Percentiles rank a stretch among this genome's conserved stretches.
Evolutionary conservation across 345 rosid genomes (phyloP).

Genomic region (Aethionema arabicum): DNA sequence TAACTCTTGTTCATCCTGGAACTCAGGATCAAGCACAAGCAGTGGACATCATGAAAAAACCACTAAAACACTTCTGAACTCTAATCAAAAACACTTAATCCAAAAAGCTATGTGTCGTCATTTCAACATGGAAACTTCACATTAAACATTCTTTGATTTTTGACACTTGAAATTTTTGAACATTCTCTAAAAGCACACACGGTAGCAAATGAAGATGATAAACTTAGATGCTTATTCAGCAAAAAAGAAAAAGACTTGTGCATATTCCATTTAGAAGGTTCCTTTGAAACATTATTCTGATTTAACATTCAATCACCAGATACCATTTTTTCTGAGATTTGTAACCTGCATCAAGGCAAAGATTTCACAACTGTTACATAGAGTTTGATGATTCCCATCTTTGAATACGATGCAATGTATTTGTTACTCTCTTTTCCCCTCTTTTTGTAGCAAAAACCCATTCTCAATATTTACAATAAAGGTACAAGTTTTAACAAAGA

Average conservation of each 20-base stretch:
- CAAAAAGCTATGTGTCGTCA: too few relatives aligned
- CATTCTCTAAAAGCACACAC: too few relatives aligned
- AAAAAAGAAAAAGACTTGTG: not conserved
- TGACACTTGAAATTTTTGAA: too few relatives aligned
- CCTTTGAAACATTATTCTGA: slow-evolving; percentile 19
- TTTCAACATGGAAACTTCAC: too few relatives aligned
- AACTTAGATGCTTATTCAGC: not conserved
- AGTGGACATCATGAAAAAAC: too few relatives aligned
- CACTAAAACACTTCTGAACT: too few relatives aligned
- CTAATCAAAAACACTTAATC: too few relatives aligned
- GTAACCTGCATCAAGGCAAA: slow-evolving; percentile 24
- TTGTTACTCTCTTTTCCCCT: not conserved
- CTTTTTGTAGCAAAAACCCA: not conserved
- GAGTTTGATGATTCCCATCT: not conserved
- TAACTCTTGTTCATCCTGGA: too few relatives aligned
- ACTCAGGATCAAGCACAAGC: too few relatives aligned
- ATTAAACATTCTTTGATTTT: too few relatives aligned
- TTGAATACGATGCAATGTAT: not conserved
- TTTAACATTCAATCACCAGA: slow-evolving; percentile 1
- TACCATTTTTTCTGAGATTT: not conserved
- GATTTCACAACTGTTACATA: not conserved
- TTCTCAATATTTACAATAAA: too few relatives aligned
- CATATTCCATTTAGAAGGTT: slow-evolving; percentile 11
- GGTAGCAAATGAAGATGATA: too few relatives aligned
- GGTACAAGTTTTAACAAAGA: not conserved